phyloP scores from a whole-genome alignment of 768 basidiomycete genomes.

The Podaxis mareebaensis region DNA sequence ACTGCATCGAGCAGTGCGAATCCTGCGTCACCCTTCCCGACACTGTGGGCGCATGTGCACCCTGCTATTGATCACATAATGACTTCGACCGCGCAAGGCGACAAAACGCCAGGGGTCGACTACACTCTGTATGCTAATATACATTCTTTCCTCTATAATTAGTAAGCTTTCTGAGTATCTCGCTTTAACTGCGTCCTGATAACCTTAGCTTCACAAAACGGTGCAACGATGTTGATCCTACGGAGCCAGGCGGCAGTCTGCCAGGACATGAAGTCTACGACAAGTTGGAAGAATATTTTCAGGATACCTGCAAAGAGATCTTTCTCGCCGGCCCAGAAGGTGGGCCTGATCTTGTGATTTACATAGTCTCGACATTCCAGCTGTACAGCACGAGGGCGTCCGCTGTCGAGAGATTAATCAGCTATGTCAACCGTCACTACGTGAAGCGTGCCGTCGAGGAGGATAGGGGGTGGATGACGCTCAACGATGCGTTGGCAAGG shows the following conservation, averaged over 20 bases:
- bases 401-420: slow-evolving; percentile 71
- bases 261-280: slow-evolving; percentile 63
- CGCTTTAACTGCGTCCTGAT: slow-evolving; percentile 3
- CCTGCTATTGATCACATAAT: slow-evolving; percentile 80
- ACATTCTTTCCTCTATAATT: slow-evolving; percentile 83
- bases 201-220: slow-evolving; percentile 52
- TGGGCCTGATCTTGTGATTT: slow-evolving; percentile 65
- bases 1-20: slow-evolving; percentile 67
- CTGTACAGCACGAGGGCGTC: slow-evolving; percentile 69
- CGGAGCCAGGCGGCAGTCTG: slow-evolving; percentile 16
- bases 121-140: slow-evolving; percentile 74
- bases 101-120: slow-evolving; percentile 71
- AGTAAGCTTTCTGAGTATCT: slow-evolving; percentile 36
- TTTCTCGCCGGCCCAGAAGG: slow-evolving; percentile 65
- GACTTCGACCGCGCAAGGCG: slow-evolving; percentile 62
- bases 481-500: slow-evolving; percentile 59
- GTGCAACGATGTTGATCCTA: slow-evolving; percentile 31
- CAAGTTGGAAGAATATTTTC: slow-evolving; percentile 71
- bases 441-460: slow-evolving; percentile 78
- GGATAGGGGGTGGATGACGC: slow-evolving; percentile 74
- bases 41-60: slow-evolving; percentile 74
- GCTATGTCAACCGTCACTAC: slow-evolving; percentile 78
- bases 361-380: slow-evolving; percentile 70
- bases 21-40: slow-evolving; percentile 68
- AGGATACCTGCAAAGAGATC: slow-evolving; percentile 59